A percentile compares a stretch with the other conserved stretches of the same genome.
phyloP scores from a whole-genome alignment of 352 stramenopile genomes.

The Plasmopara muralis region DNA sequence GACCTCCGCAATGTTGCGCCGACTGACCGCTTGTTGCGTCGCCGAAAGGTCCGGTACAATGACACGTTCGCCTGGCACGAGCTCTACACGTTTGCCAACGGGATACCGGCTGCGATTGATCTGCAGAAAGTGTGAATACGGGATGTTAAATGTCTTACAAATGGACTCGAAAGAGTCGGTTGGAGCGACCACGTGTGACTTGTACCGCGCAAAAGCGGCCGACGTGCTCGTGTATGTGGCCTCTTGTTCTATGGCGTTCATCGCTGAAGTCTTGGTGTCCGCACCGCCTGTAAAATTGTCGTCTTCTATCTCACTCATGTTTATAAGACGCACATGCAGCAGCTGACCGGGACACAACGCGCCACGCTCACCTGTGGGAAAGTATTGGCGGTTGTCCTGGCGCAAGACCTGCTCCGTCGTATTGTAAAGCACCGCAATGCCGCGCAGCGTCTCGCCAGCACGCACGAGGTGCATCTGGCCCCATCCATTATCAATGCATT shows the following conservation, averaged over 20 bases:
- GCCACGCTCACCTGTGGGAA: slow-evolving; percentile 67
- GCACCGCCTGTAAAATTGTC: slow-evolving; percentile 15
- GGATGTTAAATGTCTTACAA: slow-evolving; percentile 54
- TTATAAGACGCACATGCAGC: slow-evolving; percentile 72
- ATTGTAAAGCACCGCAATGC: slow-evolving; percentile 73
- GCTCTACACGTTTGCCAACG: slow-evolving; percentile 51
- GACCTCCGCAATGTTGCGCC: slow-evolving; percentile 70
- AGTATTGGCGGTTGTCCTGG: slow-evolving; percentile 75
- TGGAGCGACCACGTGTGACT: slow-evolving; percentile 44
- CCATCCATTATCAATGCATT: slow-evolving; percentile 80
- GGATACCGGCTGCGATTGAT: slow-evolving; percentile 73
- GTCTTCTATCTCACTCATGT: slow-evolving; percentile 62
- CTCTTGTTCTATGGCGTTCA: slow-evolving; percentile 12
- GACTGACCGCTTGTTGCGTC: slow-evolving; percentile 38
- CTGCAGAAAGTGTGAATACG: slow-evolving; percentile 64
- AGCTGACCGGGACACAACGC: slow-evolving; percentile 59
- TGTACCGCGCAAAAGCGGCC: slow-evolving; percentile 56
- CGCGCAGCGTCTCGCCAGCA: slow-evolving; percentile 54
- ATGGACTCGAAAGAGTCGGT: slow-evolving; percentile 72
- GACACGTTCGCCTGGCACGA: slow-evolving; percentile 52
- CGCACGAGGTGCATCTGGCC: slow-evolving; percentile 80
- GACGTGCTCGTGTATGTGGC: slow-evolving; percentile 33
- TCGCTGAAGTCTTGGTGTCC: slow-evolving; percentile 8
- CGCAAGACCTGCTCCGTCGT: slow-evolving; percentile 72
- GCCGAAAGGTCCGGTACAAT: slow-evolving; percentile 70